Evolutionary conservation across 495 filamentous ascomycete species (phyloP).

Genomic region (Penicillium paxilli): DNA sequence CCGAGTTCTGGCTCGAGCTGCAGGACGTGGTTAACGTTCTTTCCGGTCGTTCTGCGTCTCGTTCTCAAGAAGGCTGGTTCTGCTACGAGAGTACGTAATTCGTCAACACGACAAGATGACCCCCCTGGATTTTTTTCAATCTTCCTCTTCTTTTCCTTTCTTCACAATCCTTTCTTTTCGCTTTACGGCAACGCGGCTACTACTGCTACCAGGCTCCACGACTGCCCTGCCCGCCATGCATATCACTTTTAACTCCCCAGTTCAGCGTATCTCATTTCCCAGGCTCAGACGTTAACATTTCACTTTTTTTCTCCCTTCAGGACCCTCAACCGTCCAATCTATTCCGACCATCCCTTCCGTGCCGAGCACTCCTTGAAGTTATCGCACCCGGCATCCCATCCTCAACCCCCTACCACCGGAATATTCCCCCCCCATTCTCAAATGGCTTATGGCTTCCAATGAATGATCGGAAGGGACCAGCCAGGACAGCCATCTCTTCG

Average conservation of each 20-base stretch:
- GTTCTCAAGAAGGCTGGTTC: constrained; percentile 21
- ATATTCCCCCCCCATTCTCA: neutral
- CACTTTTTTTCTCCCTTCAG: constrained; percentile 8
- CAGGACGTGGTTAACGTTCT: constrained; percentile 83
- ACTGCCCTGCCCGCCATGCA: neutral
- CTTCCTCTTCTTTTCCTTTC: neutral
- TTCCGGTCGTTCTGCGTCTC: constrained; percentile 62
- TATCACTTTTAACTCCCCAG: neutral
- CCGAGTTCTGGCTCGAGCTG: constrained; percentile 81
- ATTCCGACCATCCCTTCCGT: constrained; percentile 22
- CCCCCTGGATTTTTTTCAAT: neutral
- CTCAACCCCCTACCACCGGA: neutral
- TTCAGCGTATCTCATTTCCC: neutral
- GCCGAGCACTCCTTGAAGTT: constrained; percentile 22
- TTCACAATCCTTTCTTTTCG: too few species aligned
- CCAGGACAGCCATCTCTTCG: neutral
- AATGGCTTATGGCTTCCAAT: neutral
- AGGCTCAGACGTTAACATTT: constrained; percentile 18
- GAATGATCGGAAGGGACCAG: neutral
- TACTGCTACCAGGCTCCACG: neutral
- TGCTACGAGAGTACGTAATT: constrained; percentile 38
- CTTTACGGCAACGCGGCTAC: neutral
- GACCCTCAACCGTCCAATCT: constrained; percentile 19
- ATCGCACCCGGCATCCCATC: neutral
- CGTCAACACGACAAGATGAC: neutral